Evolutionary conservation across 305 asterid genomes (phyloP), one percentile per base, ranked within the genome.

Genomic region (Fraxinus xanthoxyloides): DNA sequence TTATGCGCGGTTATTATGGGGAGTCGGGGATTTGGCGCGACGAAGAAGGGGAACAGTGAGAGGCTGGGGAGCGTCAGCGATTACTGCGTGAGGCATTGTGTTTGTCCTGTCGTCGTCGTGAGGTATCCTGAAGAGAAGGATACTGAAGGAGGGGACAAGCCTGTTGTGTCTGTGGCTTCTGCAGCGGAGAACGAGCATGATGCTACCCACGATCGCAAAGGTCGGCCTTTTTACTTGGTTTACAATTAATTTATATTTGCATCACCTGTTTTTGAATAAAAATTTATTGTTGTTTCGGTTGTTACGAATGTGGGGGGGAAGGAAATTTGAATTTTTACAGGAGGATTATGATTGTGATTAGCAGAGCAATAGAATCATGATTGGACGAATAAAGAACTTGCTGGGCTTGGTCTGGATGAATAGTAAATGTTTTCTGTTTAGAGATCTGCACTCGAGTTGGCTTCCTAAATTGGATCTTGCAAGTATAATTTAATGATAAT

Each of bases 31-130:
- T 92, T 92, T 31, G 94, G 97, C 13, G 94, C 94, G 5, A 83
- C 87, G 0, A 92, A 85, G 90, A 85, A 86, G 75, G 92, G 91
- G 5, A 85, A 84, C 59, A 89, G 86, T 77, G 93, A 87, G 69
- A 89, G 94, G 88, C 92, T 92, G 26, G 97, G 97, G 26, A 92
- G 94, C 80, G 93, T 92, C n/a, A 92, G 94, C 78, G 97, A 90
- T 90, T 92, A 92, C 86, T 92, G 97, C 81, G 97, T 92, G 26
- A 89, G 97, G 91, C 97, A 92, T 79, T 92, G 97, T 72, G 97
- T 90, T 51, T 92, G 97, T 65, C 97, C 94, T 54, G 97, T 92
- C 24, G 94, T 92, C 51, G 97, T 92, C 30, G 94, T 92, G 70
- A 90, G 97, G 81, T 89, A 87, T 81, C 92, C 91, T 76, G 93